Percentiles rank a stretch among this genome's conserved stretches.
Evolutionary conservation across 2,329 filamentous ascomycete species (phyloP).

Genomic region (Pseudogymnoascus sp.): DNA sequence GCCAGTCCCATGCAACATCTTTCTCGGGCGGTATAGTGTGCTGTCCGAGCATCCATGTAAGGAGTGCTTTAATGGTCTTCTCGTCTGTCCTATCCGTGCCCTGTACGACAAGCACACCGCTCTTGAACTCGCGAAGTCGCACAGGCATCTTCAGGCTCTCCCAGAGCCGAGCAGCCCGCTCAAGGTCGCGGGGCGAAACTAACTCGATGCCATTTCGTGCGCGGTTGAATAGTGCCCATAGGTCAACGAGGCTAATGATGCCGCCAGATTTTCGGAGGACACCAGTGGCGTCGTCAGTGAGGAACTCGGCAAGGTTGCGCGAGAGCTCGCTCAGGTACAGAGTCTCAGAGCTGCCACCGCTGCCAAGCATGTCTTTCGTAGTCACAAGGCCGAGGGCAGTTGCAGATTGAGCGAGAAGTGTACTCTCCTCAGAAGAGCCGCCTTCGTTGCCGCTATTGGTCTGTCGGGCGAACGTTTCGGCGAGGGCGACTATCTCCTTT

Average conservation of each 20-base stretch:
- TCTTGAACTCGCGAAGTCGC: slow-evolving; percentile 79
- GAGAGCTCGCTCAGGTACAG: slow-evolving; percentile 84
- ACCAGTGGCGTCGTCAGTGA: slow-evolving; percentile 75
- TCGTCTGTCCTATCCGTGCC: slow-evolving; percentile 81
- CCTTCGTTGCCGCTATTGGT: slow-evolving; percentile 45
- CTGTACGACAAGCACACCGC: slow-evolving; percentile 90
- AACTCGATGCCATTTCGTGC: slow-evolving; percentile 89
- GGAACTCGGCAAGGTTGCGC: slow-evolving; percentile 76
- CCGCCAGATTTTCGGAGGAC: slow-evolving; percentile 73
- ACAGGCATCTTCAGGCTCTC: slow-evolving; percentile 80
- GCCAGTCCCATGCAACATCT: slow-evolving; percentile 68
- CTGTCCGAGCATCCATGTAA: slow-evolving; percentile 68
- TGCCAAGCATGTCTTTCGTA: slow-evolving; percentile 84
- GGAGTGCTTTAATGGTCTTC: slow-evolving; percentile 68
- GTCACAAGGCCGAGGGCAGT: slow-evolving; percentile 82
- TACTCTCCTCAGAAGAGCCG: slow-evolving; percentile 60
- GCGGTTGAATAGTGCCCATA: slow-evolving; percentile 93
- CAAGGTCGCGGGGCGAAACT: slow-evolving; percentile 83
- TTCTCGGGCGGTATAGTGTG: slow-evolving; percentile 55
- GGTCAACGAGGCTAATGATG: slow-evolving; percentile 79
- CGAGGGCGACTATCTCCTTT: slow-evolving; percentile 89
- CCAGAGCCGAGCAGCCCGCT: slow-evolving; percentile 82
- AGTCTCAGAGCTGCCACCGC: slow-evolving; percentile 64
- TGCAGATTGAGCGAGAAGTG: slow-evolving; percentile 70
- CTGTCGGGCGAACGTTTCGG: slow-evolving; percentile 74